phyloP scores from a whole-genome alignment of 2,329 filamentous ascomycete species.

The Alternaria novae-zelandiae region DNA sequence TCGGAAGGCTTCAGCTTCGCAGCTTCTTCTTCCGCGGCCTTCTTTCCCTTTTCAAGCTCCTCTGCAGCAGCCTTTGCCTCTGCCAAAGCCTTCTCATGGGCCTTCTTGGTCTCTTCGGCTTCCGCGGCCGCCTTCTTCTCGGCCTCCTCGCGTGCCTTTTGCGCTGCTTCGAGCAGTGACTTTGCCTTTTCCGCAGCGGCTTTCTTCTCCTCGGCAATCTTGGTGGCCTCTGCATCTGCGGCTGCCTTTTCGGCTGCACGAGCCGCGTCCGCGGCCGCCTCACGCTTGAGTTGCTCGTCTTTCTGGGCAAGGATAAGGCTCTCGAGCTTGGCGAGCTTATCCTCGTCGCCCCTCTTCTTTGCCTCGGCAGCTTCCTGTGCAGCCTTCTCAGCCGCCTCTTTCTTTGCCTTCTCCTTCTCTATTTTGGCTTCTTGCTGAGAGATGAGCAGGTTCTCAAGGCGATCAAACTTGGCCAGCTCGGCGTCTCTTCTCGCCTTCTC shows the following conservation, averaged over 20 bases:
- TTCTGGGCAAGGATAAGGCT: constrained; percentile 52
- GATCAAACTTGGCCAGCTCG: constrained; percentile 45
- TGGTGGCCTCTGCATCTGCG: constrained; percentile 56
- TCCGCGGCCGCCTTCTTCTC: constrained; percentile 40
- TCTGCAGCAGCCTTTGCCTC: constrained; percentile 54
- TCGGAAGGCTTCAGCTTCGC: constrained; percentile 54
- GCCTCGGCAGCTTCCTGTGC: constrained; percentile 33
- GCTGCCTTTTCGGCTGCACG: constrained; percentile 55
- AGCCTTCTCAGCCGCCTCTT: constrained; percentile 42
- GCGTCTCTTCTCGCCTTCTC: constrained; percentile 40
- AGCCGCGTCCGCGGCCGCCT: constrained; percentile 41
- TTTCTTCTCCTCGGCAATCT: constrained; percentile 58
- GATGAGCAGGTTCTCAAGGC: constrained; percentile 46
- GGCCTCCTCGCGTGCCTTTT: constrained; percentile 41
- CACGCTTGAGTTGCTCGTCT: constrained; percentile 48
- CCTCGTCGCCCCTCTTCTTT: constrained; percentile 46
- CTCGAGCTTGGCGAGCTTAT: constrained; percentile 43
- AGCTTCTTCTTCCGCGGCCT: constrained; percentile 56
- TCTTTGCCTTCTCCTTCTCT: constrained; percentile 45
- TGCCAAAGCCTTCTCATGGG: constrained; percentile 55
- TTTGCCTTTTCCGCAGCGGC: constrained; percentile 40
- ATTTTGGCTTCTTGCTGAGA: constrained; percentile 45
- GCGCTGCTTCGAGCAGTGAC: constrained; percentile 36
- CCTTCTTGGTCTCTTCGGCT: constrained; percentile 48
- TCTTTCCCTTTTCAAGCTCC: constrained; percentile 55